Base-by-base conservation (phyloP, 768 basidiomycete genomes). In the Auriscalpium orientale region DNA sequence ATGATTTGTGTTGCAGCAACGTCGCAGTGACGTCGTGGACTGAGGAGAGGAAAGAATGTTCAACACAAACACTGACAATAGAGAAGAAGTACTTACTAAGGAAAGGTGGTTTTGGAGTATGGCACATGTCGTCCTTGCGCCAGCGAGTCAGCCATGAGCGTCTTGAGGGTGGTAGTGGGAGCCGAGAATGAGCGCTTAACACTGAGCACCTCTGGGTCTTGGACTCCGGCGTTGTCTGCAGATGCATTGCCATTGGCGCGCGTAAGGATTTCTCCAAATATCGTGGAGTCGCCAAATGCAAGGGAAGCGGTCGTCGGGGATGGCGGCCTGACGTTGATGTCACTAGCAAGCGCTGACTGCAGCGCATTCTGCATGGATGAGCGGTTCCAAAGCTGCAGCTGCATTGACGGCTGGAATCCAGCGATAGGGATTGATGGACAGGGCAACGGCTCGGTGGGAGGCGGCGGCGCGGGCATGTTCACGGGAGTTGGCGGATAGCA, bases 211-310 rank as follows among this genome's bases (percentile, higher is more conserved):
- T 28, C 28, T 28, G 28, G 28, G 4, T 28, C 28, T 5, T 28
- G 28, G 28, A 28, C 7, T 28, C 28, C 28, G 28, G 5, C 33
- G 20, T 11, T 53, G 46, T 33, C 40, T 16, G 43, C 53, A 51
- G 34, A 56, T 16, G 35, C 52, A 44, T 58, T 50, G 38, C 53
- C 37, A 20, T 55, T 54, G 4, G 56, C 57, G 52, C 53, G 50
- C 35, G 59, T 54, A 15, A 62, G 61, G 44, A 62, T 54, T 52
- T 60, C 59, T n/a, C 59, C 61, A 20, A 62, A 57, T 38, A 62
- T 51, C 43, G 60, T 56, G 18, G 52, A 46, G 37, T 49, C 50
- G 28, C 48, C 56, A 8, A 62, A 53, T 54, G 61, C 21, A 11
- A 62, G 55, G 9, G 61, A 59, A 7, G 61, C 59, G 46, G 61